Base-by-base conservation (phyloP, 139 green algal genomes). In the Bryopsis sp. region DNA sequence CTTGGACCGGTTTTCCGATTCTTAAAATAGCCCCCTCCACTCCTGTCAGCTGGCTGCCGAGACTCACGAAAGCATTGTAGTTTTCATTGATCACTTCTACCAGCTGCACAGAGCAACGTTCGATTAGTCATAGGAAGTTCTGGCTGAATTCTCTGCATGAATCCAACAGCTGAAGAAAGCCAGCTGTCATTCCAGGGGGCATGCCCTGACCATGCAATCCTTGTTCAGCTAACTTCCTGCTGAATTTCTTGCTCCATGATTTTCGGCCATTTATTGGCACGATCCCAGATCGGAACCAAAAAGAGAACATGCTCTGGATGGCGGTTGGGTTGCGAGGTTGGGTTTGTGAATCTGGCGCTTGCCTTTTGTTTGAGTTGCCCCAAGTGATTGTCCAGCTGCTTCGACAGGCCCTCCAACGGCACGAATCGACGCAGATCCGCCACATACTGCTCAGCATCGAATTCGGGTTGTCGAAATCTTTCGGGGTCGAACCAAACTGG, bases 61-160 rank as follows among this genome's bases (percentile, higher is more conserved):
- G 83, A 64, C 78, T 82, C 19, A 97, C 88, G 73, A 97, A 98
- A 58, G 96, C 92, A 26, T 81, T 72, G 70, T 95, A 98, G 79
- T 98, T 90, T 38, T 89, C 82, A 61, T 98, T 98, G 79, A 98
- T 90, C 1, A 96, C 87, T 74, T 95, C 87, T 29, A 94, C 84
- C 2, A 96, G 72, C 77, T 86, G 74, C n/a, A 57, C 3, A 35
- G n/a, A 54, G 8, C 11, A 31, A 15, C 7, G 7, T 8, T 8
- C 24, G 11, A 64, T 8, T 8, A 64, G 57, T 8, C 24, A 15
- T 64, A 32, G 8, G 7, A 46, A 15, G 11, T 28, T 31, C 64
- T 72, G 35, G 46, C 24, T 70, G n/a, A n/a, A n/a, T n/a, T n/a
- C n/a, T n/a, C n/a, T n/a, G n/a, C n/a, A n/a, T n/a, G n/a, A n/a